Conservation (phyloP, 495 filamentous ascomycete genomes). For the Trichoderma gamsii region DNA sequence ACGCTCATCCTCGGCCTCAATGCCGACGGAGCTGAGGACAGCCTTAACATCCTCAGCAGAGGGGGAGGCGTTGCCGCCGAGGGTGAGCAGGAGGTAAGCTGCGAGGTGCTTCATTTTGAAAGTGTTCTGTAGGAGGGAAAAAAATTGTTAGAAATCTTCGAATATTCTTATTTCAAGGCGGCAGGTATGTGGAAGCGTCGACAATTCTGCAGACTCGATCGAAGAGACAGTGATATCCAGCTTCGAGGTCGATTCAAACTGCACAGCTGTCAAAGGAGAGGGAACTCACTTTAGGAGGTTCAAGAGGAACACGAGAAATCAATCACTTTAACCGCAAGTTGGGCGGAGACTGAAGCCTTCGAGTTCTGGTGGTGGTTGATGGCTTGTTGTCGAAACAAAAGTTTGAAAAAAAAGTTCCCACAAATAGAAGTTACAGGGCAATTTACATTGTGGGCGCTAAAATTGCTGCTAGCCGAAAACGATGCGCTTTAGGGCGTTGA, state of each 20-base stretch:
- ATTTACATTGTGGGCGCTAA: constrained; percentile 17
- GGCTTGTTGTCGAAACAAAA: background rate
- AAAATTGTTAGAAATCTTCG: constrained; percentile 5
- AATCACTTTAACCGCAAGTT: constrained; percentile 52
- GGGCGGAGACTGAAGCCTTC: constrained; percentile 53
- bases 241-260: background rate
- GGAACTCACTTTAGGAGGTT: constrained; percentile 28
- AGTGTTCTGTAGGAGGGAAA: constrained; percentile 22
- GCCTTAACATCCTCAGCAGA: constrained; percentile 81
- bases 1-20: constrained; percentile 87
- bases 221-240: background rate
- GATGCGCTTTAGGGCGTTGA: constrained; percentile 15
- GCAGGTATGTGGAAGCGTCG: background rate
- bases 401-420: constrained; percentile 9
- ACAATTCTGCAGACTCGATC: background rate
- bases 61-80: constrained; percentile 88
- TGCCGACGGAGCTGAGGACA: constrained; percentile 90
- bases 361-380: constrained; percentile 32
- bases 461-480: constrained; percentile 11
- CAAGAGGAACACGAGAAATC: constrained; percentile 49
- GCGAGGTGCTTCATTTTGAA: constrained; percentile 99
- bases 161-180: background rate
- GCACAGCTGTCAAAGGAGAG: constrained; percentile 18
- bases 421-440: constrained; percentile 5
- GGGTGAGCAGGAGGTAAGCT: constrained; percentile 92